Percentiles rank a stretch among this genome's conserved stretches.
These are phyloP conservation scores for Vitis amurensis DNA, from an alignment of 164 flowering plant genomes.

Conservation along the genomic window DNA sequence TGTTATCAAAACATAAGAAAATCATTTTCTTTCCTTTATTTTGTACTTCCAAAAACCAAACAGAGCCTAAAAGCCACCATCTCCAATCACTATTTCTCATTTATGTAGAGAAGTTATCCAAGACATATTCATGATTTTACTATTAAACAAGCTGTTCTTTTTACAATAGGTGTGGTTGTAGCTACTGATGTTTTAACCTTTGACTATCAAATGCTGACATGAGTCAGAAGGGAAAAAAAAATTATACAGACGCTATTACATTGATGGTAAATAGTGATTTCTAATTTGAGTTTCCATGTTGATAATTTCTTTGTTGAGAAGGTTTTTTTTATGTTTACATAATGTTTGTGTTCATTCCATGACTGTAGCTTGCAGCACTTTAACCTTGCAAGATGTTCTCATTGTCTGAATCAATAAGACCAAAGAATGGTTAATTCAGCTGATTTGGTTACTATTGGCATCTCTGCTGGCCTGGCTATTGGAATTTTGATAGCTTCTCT, in stretches of 20 bases:
- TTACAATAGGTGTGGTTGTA: background rate
- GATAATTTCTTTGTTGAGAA: background rate
- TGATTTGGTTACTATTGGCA: constrained; percentile 67
- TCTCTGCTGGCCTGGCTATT: constrained; percentile 71
- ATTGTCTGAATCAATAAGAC: constrained; percentile 21
- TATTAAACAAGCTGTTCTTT: background rate
- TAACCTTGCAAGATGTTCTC: constrained; percentile 54
- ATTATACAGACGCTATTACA: no score
- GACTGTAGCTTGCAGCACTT: constrained; percentile 20
- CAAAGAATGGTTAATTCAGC: constrained; percentile 54
- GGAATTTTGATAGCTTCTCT: constrained; percentile 68
- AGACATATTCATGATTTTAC: background rate
- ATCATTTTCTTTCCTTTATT: no score
- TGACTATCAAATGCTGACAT: background rate
- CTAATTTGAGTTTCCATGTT: no score
- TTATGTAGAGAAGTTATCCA: background rate
- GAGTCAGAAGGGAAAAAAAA: background rate
- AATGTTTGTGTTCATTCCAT: background rate
- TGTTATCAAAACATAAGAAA: no score
- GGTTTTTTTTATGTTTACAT: background rate
- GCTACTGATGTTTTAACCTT: background rate
- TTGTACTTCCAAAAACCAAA: no score
- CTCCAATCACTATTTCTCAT: background rate
- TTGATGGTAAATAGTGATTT: background rate
- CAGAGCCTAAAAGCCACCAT: no score